Evolutionary conservation across 2,329 filamentous ascomycete species (phyloP).

Genomic region (Exophiala calicioides): DNA sequence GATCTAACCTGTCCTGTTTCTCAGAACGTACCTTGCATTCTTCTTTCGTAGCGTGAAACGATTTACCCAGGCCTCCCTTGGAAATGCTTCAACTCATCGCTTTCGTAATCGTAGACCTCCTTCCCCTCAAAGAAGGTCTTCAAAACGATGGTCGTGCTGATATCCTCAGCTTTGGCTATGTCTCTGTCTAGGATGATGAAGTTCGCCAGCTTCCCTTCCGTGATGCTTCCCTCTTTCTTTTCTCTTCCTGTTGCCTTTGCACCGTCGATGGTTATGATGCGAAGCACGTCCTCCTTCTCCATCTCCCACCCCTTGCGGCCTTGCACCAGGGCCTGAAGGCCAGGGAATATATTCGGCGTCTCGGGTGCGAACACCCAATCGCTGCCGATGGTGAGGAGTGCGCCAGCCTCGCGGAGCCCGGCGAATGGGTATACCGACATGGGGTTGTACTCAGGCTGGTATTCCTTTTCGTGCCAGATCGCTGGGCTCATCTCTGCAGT

Average conservation of each 20-base stretch:
- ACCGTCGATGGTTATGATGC: slow-evolving; percentile 36
- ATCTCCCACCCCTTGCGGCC: slow-evolving; percentile 13
- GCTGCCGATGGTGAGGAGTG: slow-evolving; percentile 16
- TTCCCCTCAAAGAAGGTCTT: slow-evolving; percentile 36
- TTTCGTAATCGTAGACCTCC: slow-evolving; percentile 24
- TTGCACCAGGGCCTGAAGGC: slow-evolving; percentile 10
- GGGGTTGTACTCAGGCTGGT: slow-evolving; percentile 8
- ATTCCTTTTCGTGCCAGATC: slow-evolving; percentile 12
- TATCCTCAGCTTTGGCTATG: slow-evolving; percentile 33
- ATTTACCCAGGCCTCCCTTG: slow-evolving; percentile 15
- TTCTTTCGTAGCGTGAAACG: neutral
- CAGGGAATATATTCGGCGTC: slow-evolving; percentile 20
- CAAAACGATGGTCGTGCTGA: slow-evolving; percentile 34
- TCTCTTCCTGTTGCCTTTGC: slow-evolving; percentile 35
- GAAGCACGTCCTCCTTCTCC: slow-evolving; percentile 21
- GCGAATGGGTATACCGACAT: slow-evolving; percentile 15
- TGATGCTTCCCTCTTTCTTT: slow-evolving; percentile 34
- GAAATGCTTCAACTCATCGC: slow-evolving; percentile 16
- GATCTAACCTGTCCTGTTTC: no score
- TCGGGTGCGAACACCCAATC: slow-evolving; percentile 19
- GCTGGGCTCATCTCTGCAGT: slow-evolving; percentile 23
- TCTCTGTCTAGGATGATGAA: slow-evolving; percentile 37
- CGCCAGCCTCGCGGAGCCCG: slow-evolving; percentile 9
- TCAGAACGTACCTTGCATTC: no score
- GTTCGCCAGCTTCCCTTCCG: slow-evolving; percentile 37